A percentile compares a stretch with the other conserved stretches of the same genome.
Conservation (phyloP, 2,329 filamentous ascomycete genomes). For the Diaporthe humulicola region DNA sequence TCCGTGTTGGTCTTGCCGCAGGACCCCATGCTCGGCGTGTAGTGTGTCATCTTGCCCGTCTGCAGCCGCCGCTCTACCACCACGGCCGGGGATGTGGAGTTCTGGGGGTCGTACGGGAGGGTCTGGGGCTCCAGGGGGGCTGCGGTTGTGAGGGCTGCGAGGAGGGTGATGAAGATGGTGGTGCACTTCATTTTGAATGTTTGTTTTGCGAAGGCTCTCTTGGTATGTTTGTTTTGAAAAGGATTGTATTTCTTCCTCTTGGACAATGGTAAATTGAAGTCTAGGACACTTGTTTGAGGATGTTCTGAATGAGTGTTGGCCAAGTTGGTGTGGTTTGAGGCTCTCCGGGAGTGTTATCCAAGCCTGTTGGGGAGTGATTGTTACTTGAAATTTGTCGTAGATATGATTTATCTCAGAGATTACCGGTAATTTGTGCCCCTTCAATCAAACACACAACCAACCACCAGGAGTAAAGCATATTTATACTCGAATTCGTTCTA, state of each 20-base stretch:
- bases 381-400: background rate
- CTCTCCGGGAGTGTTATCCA: slow-evolving; percentile 11
- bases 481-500: background rate
- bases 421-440: background rate
- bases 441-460: no score
- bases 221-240: background rate
- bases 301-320: background rate
- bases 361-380: slow-evolving; percentile 1
- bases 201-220: background rate
- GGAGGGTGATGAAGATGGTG: slow-evolving; percentile 3
- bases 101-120: background rate
- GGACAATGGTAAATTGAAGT: background rate
- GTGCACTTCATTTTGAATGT: slow-evolving; percentile 26
- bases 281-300: background rate
- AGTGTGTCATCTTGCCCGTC: slow-evolving; percentile 36
- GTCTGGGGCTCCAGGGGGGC: background rate
- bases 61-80: background rate
- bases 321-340: background rate
- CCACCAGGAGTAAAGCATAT: background rate
- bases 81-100: background rate
- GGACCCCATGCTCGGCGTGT: slow-evolving; percentile 27
- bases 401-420: slow-evolving; percentile 6
- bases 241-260: background rate
- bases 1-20: slow-evolving; percentile 31
- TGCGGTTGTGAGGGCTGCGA: slow-evolving; percentile 18